These are phyloP conservation scores for Infundibulicybe gibba DNA, from an alignment of 768 basidiomycete genomes.

Conservation along the genomic window DNA sequence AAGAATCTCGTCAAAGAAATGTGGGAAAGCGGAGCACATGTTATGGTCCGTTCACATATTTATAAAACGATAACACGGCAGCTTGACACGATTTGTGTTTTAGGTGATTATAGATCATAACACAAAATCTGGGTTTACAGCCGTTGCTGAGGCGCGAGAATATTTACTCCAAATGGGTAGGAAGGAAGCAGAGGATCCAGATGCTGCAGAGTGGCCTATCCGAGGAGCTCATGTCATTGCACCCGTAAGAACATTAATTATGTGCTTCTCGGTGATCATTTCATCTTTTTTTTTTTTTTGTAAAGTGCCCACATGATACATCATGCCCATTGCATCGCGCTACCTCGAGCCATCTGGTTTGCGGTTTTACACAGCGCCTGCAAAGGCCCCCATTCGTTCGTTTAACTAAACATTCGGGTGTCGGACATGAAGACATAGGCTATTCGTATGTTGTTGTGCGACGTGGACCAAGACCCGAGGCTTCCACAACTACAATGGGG, in stretches of 20 bases:
- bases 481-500: conserved; percentile 35
- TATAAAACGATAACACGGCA: too few relatives aligned
- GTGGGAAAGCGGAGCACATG: conserved; percentile 89
- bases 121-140: conserved; percentile 69
- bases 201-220: conserved; percentile 26
- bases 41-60: conserved; percentile 53
- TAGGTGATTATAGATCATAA: conserved; percentile 88
- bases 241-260: conserved; percentile 51
- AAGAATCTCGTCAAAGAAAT: conserved; percentile 75
- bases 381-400: conserved; percentile 86
- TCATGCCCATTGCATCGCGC: conserved; percentile 72
- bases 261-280: conserved; percentile 2
- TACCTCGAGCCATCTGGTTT: conserved; percentile 53
- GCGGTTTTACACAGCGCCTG: conserved; percentile 84
- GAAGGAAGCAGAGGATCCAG: conserved; percentile 51
- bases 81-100: conserved; percentile 2
- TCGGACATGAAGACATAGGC: conserved; percentile 82
- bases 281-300: too few relatives aligned
- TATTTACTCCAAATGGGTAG: conserved; percentile 62
- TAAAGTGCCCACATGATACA: conserved; percentile 87
- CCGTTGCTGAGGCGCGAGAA: conserved; percentile 75
- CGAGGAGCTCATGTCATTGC: conserved; percentile 82
- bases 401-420: conserved; percentile 79
- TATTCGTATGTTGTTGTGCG: conserved; percentile 92
- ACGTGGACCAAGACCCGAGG: conserved; percentile 65